These are phyloP conservation scores for Acanthamoeba healyi DNA, from an alignment of 208 protist genomes.

Conservation along the genomic window DNA sequence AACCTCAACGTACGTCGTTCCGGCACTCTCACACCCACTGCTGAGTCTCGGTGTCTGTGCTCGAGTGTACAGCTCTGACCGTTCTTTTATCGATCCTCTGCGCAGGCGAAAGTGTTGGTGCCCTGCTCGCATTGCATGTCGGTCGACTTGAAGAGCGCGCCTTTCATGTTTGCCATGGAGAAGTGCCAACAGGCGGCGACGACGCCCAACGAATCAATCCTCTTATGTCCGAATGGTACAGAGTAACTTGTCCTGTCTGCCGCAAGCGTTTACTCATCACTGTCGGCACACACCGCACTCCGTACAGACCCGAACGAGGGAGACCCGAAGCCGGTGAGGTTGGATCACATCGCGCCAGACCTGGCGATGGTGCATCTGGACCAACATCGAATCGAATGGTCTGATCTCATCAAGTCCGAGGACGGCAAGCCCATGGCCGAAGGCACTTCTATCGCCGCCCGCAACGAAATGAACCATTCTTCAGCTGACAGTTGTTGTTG, in stretches of 20 bases:
- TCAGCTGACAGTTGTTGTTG: too few species aligned
- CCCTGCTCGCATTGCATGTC: conserved; percentile 62
- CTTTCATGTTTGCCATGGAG: conserved; percentile 44
- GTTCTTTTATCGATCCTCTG: too few species aligned
- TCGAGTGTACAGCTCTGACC: too few species aligned
- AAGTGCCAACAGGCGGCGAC: conserved; percentile 44
- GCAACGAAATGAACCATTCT: too few species aligned
- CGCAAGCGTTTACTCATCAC: neutral
- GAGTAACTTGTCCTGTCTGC: too few species aligned
- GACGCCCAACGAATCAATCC: neutral
- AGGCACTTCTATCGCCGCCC: neutral
- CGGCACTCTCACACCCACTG: too few species aligned
- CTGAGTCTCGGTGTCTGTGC: too few species aligned
- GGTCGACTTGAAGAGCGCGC: neutral
- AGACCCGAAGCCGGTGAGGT: conserved; percentile 5
- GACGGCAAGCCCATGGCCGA: neutral
- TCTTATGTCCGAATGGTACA: conserved; percentile 26
- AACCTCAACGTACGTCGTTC: conserved; percentile 30
- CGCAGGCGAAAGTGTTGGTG: conserved; percentile 41
- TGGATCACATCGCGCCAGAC: conserved; percentile 59
- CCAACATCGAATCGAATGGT: neutral
- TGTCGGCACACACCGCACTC: neutral
- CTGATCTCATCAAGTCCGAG: neutral
- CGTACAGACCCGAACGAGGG: neutral
- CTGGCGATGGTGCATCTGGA: conserved; percentile 56